phyloP scores from a whole-genome alignment of 2,329 filamentous ascomycete genomes.

The Pseudopyricularia javanii region DNA sequence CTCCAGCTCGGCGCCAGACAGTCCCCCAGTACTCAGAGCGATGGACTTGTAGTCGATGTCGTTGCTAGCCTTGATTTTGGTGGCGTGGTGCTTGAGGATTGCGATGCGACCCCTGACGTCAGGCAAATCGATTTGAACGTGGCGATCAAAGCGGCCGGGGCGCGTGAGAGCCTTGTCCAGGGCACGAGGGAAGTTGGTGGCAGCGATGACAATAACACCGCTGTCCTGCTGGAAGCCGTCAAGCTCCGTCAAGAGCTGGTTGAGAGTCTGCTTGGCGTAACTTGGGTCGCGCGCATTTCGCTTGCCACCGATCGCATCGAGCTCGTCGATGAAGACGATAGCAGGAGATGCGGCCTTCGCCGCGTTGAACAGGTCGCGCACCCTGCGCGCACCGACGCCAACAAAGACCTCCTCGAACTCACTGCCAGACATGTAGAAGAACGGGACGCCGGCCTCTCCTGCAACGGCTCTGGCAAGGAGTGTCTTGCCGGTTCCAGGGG shows the following conservation, averaged over 20 bases:
- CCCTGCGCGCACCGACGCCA: conserved; percentile 67
- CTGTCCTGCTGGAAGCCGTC: conserved; percentile 94
- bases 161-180: conserved; percentile 91
- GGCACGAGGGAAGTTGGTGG: conserved; percentile 89
- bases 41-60: conserved; percentile 77
- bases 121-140: conserved; percentile 76
- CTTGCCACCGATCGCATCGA: conserved; percentile 89
- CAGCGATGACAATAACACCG: conserved; percentile 89
- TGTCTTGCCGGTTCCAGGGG: conserved; percentile 95
- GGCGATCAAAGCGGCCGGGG: conserved; percentile 90
- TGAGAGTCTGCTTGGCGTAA: conserved; percentile 94
- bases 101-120: conserved; percentile 88
- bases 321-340: conserved; percentile 78
- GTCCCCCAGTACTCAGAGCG: conserved; percentile 77
- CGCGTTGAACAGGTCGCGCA: conserved; percentile 46
- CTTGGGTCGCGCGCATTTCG: conserved; percentile 86
- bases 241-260: conserved; percentile 90
- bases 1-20: conserved; percentile 91
- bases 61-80: conserved; percentile 69
- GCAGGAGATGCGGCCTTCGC: conserved; percentile 22
- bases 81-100: conserved; percentile 87
- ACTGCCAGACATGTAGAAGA: conserved; percentile 99
- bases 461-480: conserved; percentile 90
- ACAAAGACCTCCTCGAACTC: conserved; percentile 99
- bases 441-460: conserved; percentile 91